These are phyloP conservation scores for Penicillium bovifimosum DNA, from an alignment of 495 filamentous ascomycete species.

Conservation along the genomic window DNA sequence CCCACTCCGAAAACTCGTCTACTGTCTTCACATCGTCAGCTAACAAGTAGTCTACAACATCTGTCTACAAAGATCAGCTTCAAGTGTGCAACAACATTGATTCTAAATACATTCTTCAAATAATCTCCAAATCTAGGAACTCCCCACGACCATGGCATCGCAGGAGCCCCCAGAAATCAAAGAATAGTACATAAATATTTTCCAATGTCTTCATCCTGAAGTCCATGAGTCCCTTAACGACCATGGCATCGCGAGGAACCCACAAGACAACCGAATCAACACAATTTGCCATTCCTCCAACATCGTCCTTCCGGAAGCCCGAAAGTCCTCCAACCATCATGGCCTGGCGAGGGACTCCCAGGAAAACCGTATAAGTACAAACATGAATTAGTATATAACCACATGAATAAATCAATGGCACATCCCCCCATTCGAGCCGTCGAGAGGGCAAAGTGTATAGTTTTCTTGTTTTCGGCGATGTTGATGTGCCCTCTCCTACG, in stretches of 20 bases:
- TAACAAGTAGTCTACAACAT: too few relatives aligned
- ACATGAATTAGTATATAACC: neutral
- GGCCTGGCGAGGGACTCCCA: neutral
- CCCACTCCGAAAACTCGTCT: constrained; percentile 67
- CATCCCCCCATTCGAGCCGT: constrained; percentile 3
- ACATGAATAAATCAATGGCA: neutral
- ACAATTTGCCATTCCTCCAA: too few relatives aligned
- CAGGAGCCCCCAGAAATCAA: neutral
- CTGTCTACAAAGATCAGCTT: too few relatives aligned
- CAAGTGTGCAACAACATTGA: neutral
- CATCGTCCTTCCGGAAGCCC: neutral
- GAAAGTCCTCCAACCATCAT: neutral
- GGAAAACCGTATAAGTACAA: neutral
- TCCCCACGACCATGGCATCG: constrained; percentile 5
- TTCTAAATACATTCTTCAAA: neutral
- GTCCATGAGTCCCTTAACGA: neutral
- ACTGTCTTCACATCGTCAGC: too few relatives aligned
- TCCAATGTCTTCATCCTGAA: too few relatives aligned
- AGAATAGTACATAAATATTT: neutral
- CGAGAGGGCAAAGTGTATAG: neutral
- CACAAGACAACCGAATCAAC: neutral
- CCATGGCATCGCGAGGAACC: constrained; percentile 4
- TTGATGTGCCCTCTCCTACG: neutral
- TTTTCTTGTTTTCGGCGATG: neutral
- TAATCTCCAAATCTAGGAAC: neutral